phyloP scores from a whole-genome alignment of 805 yeast genomes.

The Yarrowia deformans region DNA sequence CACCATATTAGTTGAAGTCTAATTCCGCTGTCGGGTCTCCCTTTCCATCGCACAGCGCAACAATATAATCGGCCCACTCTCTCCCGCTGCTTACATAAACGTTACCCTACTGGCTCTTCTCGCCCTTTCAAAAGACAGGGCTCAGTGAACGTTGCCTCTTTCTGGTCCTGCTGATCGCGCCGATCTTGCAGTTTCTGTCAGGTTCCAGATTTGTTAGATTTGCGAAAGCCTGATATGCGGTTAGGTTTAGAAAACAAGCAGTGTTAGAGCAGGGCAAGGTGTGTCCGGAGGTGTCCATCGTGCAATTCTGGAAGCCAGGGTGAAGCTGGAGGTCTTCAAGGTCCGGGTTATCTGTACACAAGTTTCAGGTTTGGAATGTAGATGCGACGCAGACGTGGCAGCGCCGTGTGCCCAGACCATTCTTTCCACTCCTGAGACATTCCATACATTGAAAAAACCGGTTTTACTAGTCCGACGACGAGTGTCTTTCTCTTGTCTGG shows the following conservation, averaged over 20 bases:
- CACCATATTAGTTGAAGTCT: too few relatives aligned
- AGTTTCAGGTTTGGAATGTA: constrained; percentile 9
- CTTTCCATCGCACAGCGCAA: not conserved
- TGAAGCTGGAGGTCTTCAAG: not conserved
- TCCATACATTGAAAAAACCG: constrained; percentile 22
- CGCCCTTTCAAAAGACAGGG: not conserved
- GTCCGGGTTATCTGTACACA: not conserved
- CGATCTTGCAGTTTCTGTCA: constrained; percentile 36
- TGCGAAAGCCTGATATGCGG: constrained; percentile 26
- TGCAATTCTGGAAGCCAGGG: not conserved
- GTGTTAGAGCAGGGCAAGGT: constrained; percentile 15
- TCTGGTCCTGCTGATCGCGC: constrained; percentile 30
- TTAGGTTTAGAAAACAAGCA: constrained; percentile 22
- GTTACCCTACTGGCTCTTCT: not conserved
- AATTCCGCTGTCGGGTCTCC: not conserved
- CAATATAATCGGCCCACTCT: not conserved
- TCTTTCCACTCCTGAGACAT: constrained; percentile 14
- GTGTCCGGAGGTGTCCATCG: constrained; percentile 1
- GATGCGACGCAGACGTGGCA: not conserved
- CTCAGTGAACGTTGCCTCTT: not conserved
- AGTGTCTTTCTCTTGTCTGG: not conserved
- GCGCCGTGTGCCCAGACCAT: not conserved
- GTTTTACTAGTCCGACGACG: not conserved
- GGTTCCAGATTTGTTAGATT: constrained; percentile 34
- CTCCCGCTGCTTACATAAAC: not conserved